Evolutionary conservation across 2,329 filamentous ascomycete species (phyloP).

Genomic region (Karstenula rhodostoma): DNA sequence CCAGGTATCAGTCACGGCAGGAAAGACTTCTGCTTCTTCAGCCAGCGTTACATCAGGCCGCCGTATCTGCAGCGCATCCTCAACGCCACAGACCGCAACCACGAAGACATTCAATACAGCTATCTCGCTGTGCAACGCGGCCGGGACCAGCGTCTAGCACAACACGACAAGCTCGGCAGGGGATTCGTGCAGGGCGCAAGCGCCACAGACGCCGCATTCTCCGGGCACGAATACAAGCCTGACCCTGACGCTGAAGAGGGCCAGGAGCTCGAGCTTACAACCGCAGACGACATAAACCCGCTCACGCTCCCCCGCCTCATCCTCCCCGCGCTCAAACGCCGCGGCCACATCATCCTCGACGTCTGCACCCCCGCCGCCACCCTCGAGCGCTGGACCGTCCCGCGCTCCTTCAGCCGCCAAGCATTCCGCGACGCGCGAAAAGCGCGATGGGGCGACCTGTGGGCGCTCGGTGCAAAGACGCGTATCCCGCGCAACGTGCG

Average conservation of each 20-base stretch:
- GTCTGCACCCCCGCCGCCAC: conserved; percentile 85
- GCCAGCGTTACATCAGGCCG: conserved; percentile 86
- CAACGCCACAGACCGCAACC: conserved; percentile 73
- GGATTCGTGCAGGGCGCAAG: conserved; percentile 60
- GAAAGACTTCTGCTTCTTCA: conserved; percentile 91
- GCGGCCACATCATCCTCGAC: conserved; percentile 87
- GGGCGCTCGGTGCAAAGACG: conserved; percentile 94
- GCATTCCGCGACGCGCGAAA: conserved; percentile 95
- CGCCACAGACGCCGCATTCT: conserved; percentile 72
- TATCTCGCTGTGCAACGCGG: conserved; percentile 88
- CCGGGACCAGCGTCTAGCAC: conserved; percentile 60
- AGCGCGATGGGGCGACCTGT: conserved; percentile 88
- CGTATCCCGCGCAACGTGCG: conserved; percentile 69
- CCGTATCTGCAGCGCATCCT: conserved; percentile 81
- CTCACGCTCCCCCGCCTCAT: conserved; percentile 81
- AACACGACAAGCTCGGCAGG: conserved; percentile 42
- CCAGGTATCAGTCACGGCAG: conserved; percentile 75
- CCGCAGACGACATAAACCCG: conserved; percentile 53
- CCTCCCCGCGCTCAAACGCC: conserved; percentile 83
- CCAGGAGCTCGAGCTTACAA: conserved; percentile 33
- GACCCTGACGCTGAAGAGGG: conserved; percentile 15
- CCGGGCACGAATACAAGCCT: conserved; percentile 66
- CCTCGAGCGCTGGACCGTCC: conserved; percentile 93
- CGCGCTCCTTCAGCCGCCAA: conserved; percentile 78
- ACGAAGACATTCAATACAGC: conserved; percentile 90